These are phyloP conservation scores for Aspergillus hiratsukae DNA, from an alignment of 2,329 filamentous ascomycete genomes.

Conservation along the genomic window DNA sequence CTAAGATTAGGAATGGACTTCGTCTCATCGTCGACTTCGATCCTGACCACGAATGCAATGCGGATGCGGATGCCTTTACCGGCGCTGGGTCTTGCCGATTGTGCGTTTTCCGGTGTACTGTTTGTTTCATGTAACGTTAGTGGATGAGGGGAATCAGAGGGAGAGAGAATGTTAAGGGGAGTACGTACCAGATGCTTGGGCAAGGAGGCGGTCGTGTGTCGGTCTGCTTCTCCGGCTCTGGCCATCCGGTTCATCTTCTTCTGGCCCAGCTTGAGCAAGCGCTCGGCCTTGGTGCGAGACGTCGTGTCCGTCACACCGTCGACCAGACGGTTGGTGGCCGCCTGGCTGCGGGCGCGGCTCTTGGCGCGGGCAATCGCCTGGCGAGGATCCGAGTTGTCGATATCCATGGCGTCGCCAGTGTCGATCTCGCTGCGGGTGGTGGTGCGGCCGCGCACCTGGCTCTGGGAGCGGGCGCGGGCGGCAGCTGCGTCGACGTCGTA, in stretches of 20 bases:
- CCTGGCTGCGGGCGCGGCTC: conserved; percentile 60
- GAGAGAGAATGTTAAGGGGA: neutral
- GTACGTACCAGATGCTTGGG: conserved; percentile 83
- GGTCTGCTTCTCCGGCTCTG: conserved; percentile 84
- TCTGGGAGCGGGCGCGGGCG: conserved; percentile 64
- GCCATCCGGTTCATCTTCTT: conserved; percentile 98
- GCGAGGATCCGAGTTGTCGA: conserved; percentile 37
- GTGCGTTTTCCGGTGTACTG: conserved; percentile 87
- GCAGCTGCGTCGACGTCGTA: conserved; percentile 74
- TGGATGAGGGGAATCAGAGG: neutral
- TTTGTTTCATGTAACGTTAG: conserved; percentile 25
- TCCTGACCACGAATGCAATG: conserved; percentile 3
- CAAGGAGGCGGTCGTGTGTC: conserved; percentile 75
- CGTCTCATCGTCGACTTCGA: conserved; percentile 20
- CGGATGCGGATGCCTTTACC: conserved; percentile 24
- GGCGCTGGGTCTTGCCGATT: conserved; percentile 72
- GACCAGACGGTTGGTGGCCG: conserved; percentile 44
- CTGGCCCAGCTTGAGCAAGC: conserved; percentile 82
- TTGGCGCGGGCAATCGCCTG: conserved; percentile 61
- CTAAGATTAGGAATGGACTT: conserved; percentile 28
- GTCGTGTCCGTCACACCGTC: conserved; percentile 60
- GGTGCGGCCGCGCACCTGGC: conserved; percentile 63
- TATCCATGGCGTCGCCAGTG: conserved; percentile 66
- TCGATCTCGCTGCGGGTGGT: conserved; percentile 56
- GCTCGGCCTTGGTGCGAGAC: conserved; percentile 73